Evolutionary conservation across 2,329 filamentous ascomycete species (phyloP).

Genomic region (Raffaelea albimanens): DNA sequence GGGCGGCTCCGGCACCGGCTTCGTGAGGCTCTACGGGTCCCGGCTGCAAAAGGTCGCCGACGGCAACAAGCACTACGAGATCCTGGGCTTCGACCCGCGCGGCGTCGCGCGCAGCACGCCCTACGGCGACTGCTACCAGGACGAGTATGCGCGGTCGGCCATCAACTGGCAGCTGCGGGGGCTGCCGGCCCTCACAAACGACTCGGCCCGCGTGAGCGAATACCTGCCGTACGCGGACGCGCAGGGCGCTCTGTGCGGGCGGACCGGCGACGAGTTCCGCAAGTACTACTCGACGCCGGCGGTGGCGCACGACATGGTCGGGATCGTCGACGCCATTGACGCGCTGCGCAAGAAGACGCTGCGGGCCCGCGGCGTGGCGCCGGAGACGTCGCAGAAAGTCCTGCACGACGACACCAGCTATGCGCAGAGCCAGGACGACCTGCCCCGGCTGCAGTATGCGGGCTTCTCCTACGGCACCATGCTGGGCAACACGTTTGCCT

Average conservation of each 20-base stretch:
- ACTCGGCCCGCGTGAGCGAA: slow-evolving; percentile 16
- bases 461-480: slow-evolving; percentile 24
- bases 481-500: slow-evolving; percentile 25
- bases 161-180: slow-evolving; percentile 14
- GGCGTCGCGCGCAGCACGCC: slow-evolving; percentile 31
- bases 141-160: slow-evolving; percentile 12
- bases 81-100: slow-evolving; percentile 39
- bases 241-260: slow-evolving; percentile 21
- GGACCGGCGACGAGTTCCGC: slow-evolving; percentile 24
- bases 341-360: slow-evolving; percentile 23
- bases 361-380: slow-evolving; percentile 13
- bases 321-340: slow-evolving; percentile 24
- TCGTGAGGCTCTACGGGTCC: slow-evolving; percentile 18
- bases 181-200: background rate
- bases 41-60: slow-evolving; percentile 24
- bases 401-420: too few relatives aligned
- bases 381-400: too few relatives aligned
- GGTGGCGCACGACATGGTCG: slow-evolving; percentile 21
- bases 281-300: slow-evolving; percentile 16
- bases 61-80: slow-evolving; percentile 28
- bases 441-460: slow-evolving; percentile 15
- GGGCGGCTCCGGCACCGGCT: slow-evolving; percentile 27
- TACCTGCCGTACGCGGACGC: slow-evolving; percentile 18
- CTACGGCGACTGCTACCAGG: slow-evolving; percentile 27
- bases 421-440: background rate